Conservation (phyloP, 1,284 basidiomycete genomes). For the Apiotrichum akiyoshidainum region DNA sequence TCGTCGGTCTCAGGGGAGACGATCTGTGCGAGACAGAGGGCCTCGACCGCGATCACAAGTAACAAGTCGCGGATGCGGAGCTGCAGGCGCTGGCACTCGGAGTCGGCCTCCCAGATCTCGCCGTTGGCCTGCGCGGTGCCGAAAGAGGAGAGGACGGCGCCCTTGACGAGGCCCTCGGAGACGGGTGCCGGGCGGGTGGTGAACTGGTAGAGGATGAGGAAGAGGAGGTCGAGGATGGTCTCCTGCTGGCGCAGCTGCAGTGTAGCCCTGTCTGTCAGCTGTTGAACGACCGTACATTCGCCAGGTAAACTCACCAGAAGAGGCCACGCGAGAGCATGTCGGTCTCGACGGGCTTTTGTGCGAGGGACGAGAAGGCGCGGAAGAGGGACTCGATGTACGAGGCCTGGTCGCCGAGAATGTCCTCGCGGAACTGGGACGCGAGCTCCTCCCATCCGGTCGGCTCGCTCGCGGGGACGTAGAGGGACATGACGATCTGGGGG, state of each 20-base stretch:
- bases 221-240: constrained; percentile 38
- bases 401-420: constrained; percentile 31
- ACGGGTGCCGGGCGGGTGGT: constrained; percentile 34
- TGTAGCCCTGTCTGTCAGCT: constrained; percentile 29
- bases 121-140: constrained; percentile 40
- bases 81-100: constrained; percentile 26
- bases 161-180: constrained; percentile 39
- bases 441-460: constrained; percentile 22
- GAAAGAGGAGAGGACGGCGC: constrained; percentile 37
- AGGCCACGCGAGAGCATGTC: constrained; percentile 23
- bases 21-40: constrained; percentile 34
- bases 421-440: constrained; percentile 21
- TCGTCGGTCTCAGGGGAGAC: constrained; percentile 27
- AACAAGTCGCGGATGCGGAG: constrained; percentile 38
- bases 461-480: constrained; percentile 11
- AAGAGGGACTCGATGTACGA: constrained; percentile 41
- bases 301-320: constrained; percentile 38
- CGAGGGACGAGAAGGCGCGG: constrained; percentile 34
- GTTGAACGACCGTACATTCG: no score
- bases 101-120: constrained; percentile 40
- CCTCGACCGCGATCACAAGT: constrained; percentile 38
- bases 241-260: constrained; percentile 42
- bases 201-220: constrained; percentile 36
- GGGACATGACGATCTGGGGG: constrained; percentile 34
- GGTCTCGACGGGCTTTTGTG: constrained; percentile 29